Percentiles rank a stretch among this genome's conserved stretches.
phyloP scores from a whole-genome alignment of 345 rosid species.

The Sonneratia caseolaris region DNA sequence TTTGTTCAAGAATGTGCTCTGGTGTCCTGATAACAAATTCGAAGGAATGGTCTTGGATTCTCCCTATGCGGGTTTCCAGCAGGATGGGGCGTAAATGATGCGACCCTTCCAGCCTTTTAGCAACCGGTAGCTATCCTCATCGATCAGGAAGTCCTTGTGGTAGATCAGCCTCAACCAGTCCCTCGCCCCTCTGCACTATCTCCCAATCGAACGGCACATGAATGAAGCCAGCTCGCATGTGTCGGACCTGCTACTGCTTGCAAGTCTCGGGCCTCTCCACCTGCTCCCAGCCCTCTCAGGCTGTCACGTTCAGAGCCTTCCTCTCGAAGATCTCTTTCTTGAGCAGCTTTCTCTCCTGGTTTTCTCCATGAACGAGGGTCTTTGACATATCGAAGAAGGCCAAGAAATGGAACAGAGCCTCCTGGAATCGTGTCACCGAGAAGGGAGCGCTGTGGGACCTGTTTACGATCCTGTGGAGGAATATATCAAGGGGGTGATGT shows the following conservation, averaged over 20 bases:
- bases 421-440: conserved; percentile 75
- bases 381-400: conserved; percentile 80
- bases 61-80: conserved; percentile 58
- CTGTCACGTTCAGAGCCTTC: conserved; percentile 72
- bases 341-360: conserved; percentile 51
- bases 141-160: conserved; percentile 76
- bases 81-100: conserved; percentile 56
- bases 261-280: conserved; percentile 89
- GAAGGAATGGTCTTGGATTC: background rate
- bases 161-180: conserved; percentile 32
- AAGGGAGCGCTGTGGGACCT: conserved; percentile 80
- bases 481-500: conserved; percentile 54
- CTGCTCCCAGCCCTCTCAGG: conserved; percentile 88
- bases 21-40: background rate
- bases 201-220: conserved; percentile 42
- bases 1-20: background rate
- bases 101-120: conserved; percentile 95
- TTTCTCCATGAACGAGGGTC: conserved; percentile 61
- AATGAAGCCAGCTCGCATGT: conserved; percentile 64
- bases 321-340: conserved; percentile 71
- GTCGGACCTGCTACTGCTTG: conserved; percentile 84
- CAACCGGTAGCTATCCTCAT: conserved; percentile 63
- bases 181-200: conserved; percentile 31
- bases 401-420: conserved; percentile 88
- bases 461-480: conserved; percentile 44